A percentile compares a stretch with the other conserved stretches of the same genome.
Evolutionary conservation across 202 grass and related monocot genomes (phyloP).

Genomic region (Musa balbisiana): DNA sequence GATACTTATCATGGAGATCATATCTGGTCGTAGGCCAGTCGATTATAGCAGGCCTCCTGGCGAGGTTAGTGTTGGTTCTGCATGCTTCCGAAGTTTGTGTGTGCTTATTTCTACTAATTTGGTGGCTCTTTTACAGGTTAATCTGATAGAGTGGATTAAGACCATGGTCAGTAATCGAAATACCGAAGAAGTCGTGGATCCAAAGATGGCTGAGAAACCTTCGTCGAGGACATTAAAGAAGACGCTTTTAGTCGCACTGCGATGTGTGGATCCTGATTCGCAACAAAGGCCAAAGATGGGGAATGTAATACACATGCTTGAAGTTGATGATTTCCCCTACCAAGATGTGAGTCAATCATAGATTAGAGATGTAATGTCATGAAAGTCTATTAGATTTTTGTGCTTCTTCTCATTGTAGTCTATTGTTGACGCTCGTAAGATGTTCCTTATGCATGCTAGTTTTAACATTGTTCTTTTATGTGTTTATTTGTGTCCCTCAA

Average conservation of each 20-base stretch:
- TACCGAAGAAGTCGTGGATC: slow-evolving; percentile 68
- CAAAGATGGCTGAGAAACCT: slow-evolving; percentile 66
- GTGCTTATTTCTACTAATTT: neutral
- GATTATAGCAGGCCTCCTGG: slow-evolving; percentile 79
- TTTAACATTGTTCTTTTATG: too few relatives aligned
- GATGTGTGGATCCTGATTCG: slow-evolving; percentile 85
- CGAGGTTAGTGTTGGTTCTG: slow-evolving; percentile 47
- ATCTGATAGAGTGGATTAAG: slow-evolving; percentile 94
- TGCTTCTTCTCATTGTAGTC: too few relatives aligned
- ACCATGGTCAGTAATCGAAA: slow-evolving; percentile 70
- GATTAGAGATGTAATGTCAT: too few relatives aligned
- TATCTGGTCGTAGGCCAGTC: slow-evolving; percentile 71
- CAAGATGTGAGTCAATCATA: slow-evolving; percentile 44
- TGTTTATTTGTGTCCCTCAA: too few relatives aligned
- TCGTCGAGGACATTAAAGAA: slow-evolving; percentile 65
- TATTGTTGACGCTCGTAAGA: too few relatives aligned
- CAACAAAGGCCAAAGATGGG: slow-evolving; percentile 78
- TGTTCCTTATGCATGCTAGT: too few relatives aligned
- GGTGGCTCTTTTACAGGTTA: slow-evolving; percentile 39
- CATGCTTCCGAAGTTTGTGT: neutral
- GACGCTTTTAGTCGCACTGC: slow-evolving; percentile 70
- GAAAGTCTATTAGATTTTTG: too few relatives aligned
- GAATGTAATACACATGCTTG: slow-evolving; percentile 90
- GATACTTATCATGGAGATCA: slow-evolving; percentile 88
- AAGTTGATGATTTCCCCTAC: slow-evolving; percentile 90